Evolutionary conservation across 73 alveolate genomes (phyloP), one percentile per base, ranked within the genome.

Genomic region (Paramecium caudatum): DNA sequence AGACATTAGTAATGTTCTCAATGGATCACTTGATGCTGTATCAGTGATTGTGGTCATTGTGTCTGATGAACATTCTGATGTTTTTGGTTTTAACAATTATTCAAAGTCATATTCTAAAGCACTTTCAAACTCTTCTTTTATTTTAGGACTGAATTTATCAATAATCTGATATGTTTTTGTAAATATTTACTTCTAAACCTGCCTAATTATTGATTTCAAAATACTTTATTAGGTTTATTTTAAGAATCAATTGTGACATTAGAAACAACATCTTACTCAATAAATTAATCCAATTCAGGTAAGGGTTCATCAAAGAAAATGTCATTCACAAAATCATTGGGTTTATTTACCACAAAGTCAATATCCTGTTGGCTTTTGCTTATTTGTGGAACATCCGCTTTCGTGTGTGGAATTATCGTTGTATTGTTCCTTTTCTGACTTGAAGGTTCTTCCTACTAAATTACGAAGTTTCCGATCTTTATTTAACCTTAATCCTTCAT

Each of bases 1-100:
- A 3, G 88, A 74, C 88, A 74, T 74, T 0, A 74, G 13, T 16
- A 74, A 74, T 1, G 23, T 37, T 21, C 88, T 74, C 16, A 74
- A 39, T 17, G 88, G 88, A 13, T 74, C 88, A 39, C 55, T 27
- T 1, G 69, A 19, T 5, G 88, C 43, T 8, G 88, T 74, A 39
- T 74, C 88, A 19, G 88, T 74, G 25, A 74, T 41, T 13, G 88
- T 74, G 8, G 88, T 74, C 39, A 74, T 19, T n/a, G 88, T 74
- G 30, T 74, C 88, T 19, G 39, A 74, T 17, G 88, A 74, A 45
- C 55, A 74, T 74, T 74, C 88, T 2, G 69, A 41, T 0, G 47
- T 74, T 19, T 74, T 30, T 1, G 88, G 88, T 45, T 74, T 74
- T 1, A 74, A 68, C 33, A 74, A 27, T 74, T 74, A 74, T 74